Conservation (phyloP, 805 yeast species). For the Saturnispora kantuleensis region DNA sequence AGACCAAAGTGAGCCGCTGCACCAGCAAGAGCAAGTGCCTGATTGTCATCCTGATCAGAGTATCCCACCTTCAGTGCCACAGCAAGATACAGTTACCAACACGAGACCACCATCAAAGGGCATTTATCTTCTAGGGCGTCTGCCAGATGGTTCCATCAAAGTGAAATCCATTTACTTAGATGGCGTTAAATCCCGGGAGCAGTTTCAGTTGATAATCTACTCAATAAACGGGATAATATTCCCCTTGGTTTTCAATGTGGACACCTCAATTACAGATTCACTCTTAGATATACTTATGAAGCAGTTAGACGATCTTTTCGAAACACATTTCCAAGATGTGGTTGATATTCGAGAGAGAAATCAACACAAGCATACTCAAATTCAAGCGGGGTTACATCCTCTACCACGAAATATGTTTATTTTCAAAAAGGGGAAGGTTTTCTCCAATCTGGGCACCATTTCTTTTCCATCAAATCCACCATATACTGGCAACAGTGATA, state of each 20-base stretch:
- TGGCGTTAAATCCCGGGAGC: not conserved
- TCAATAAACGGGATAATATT: conserved; percentile 25
- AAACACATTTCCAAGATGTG: conserved; percentile 20
- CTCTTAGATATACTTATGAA: conserved; percentile 12
- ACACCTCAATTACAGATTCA: not conserved
- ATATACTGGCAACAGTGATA: too few relatives aligned
- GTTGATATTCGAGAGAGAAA: conserved; percentile 18
- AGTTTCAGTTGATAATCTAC: conserved; percentile 19
- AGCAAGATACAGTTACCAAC: too few relatives aligned
- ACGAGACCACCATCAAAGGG: not conserved
- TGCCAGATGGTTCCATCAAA: not conserved
- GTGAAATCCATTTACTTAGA: not conserved
- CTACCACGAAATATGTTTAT: conserved; percentile 14
- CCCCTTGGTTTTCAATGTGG: conserved; percentile 14
- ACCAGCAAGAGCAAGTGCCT: not conserved
- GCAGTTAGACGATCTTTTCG: conserved; percentile 17
- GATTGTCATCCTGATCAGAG: not conserved
- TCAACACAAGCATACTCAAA: conserved; percentile 12
- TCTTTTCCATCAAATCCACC: conserved; percentile 8
- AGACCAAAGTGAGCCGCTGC: not conserved
- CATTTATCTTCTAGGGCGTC: not conserved
- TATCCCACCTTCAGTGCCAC: too few relatives aligned
- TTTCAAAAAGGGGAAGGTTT: conserved; percentile 16
- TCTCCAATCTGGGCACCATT: conserved; percentile 23
- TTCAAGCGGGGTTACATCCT: conserved; percentile 13